These are phyloP conservation scores for Talaromyces amestolkiae DNA, from an alignment of 2,329 filamentous ascomycete genomes.

Conservation along the genomic window DNA sequence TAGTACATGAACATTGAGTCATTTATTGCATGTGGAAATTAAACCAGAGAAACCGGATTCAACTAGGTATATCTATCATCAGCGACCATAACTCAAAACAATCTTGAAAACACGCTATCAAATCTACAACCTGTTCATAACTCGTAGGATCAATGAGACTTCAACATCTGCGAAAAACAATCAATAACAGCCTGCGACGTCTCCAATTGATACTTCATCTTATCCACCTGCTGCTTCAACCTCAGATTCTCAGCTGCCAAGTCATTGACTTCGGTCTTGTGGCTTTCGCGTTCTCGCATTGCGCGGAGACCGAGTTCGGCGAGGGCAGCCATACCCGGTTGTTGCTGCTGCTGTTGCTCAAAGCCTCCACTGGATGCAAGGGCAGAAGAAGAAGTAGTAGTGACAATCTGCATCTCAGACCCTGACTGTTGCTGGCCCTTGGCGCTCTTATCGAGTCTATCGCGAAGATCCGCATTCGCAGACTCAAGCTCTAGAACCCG, in stretches of 20 bases:
- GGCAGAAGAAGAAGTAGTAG: background rate
- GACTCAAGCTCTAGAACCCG: constrained; percentile 42
- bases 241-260: background rate
- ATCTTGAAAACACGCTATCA: background rate
- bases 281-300: background rate
- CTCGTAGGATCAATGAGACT: background rate
- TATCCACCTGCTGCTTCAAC: background rate
- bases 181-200: background rate
- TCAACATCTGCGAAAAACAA: background rate
- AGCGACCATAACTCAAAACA: background rate
- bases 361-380: background rate
- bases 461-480: constrained; percentile 15
- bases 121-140: background rate
- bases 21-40: background rate
- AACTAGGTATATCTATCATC: background rate
- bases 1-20: background rate
- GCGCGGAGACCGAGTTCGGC: background rate
- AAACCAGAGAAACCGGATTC: no score
- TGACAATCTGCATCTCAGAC: background rate
- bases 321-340: background rate
- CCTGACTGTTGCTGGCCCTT: background rate
- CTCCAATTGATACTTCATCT: constrained; percentile 5
- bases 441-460: background rate
- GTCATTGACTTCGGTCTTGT: background rate
- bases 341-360: background rate